A percentile compares a stretch with the other conserved stretches of the same genome.
Conservation (phyloP, 495 filamentous ascomycete genomes). For the Aspergillus cavernicola region DNA sequence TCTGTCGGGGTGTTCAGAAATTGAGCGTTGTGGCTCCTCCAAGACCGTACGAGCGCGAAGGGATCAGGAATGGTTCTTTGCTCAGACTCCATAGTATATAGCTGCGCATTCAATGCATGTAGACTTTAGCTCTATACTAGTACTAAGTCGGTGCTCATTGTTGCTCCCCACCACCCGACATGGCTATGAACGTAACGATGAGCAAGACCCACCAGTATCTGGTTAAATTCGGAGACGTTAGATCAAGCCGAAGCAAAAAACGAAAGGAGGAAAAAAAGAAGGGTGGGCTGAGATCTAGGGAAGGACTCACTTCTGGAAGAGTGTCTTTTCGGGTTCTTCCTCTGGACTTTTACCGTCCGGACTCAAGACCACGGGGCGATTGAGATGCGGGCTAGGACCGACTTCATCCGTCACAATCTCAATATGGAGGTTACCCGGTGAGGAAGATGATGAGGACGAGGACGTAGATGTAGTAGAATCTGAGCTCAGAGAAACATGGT, state of each 20-base stretch:
- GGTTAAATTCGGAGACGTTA: constrained; percentile 6
- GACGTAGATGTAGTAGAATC: constrained; percentile 2
- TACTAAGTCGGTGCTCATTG: constrained; percentile 5
- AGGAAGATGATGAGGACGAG: neutral
- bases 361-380: constrained; percentile 38
- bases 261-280: neutral
- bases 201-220: constrained; percentile 50
- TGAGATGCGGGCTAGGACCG: constrained; percentile 38
- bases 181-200: constrained; percentile 38
- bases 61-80: too few relatives aligned
- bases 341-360: constrained; percentile 37
- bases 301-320: constrained; percentile 45
- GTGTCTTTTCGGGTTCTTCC: constrained; percentile 37
- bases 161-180: constrained; percentile 41
- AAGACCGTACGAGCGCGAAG: too few relatives aligned
- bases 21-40: too few relatives aligned
- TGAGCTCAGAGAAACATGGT: constrained; percentile 32
- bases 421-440: constrained; percentile 15
- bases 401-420: constrained; percentile 26
- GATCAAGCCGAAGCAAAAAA: neutral
- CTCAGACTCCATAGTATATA: neutral
- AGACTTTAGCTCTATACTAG: neutral
- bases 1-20: too few relatives aligned
- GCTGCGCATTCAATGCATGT: neutral
- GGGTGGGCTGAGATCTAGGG: neutral